Base-by-base conservation (phyloP, 2,329 filamentous ascomycete genomes). In the Camillea tinctor region DNA sequence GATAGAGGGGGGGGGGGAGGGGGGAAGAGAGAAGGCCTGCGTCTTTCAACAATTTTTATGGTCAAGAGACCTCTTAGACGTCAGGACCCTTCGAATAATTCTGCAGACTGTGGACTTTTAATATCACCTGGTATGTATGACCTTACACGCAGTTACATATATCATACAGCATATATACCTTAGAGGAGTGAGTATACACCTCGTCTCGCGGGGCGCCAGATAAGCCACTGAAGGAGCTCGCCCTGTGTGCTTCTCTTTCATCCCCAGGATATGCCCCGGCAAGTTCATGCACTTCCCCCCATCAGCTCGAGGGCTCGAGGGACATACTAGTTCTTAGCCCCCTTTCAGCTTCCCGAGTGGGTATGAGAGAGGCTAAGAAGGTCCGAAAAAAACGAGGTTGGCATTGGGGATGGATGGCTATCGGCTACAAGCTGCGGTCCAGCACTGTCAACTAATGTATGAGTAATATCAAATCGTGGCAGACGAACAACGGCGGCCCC, bases 381-480 rank as follows among this genome's bases (percentile, higher is more conserved):
- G 36, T 17, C 36, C 36, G 36, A 44, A 44, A 44, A 30, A 44
- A 44, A 44, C 36, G 36, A 44, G 36, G 17, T 44, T 44, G 36
- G 36, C 36, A 44, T n/a, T 44, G 36, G 36, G 13, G 36, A 15
- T 44, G 36, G 36, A 44, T 44, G 36, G 36, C 36, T 44, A 2
- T n/a, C 36, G 36, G 36, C 36, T 44, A 44, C 36, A 44, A n/a
- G 36, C 36, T 15, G 36, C 36, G 36, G 60, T 59, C 62, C 57
- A 50, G 60, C 54, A 59, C 44, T 52, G 55, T 49, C 23, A 23
- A 57, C 60, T 59, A 55, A 66, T 61, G 36, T 57, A 59, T 64
- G 64, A 64, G 62, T 66, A 62, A 65, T 60, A 61, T 50, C 23
- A 55, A 52, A 55, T 54, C 54, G 52, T n/a, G 23, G 40, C 19